phyloP scores from a whole-genome alignment of 768 basidiomycete genomes.

The Exsudoporus frostii region DNA sequence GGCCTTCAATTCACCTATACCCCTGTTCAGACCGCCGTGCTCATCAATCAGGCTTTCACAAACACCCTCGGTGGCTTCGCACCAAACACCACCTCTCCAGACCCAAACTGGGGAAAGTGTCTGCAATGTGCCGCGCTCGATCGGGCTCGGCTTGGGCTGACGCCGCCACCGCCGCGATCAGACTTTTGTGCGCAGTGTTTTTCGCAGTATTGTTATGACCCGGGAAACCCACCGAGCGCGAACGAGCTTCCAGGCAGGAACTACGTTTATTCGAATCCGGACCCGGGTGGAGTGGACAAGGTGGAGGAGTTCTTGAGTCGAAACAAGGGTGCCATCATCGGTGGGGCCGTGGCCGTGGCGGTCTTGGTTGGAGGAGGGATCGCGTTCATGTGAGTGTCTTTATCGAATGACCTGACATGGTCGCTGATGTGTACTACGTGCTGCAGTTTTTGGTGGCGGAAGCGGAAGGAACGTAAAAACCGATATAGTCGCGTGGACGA shows the following conservation, averaged over 20 bases:
- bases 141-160: constrained; percentile 43
- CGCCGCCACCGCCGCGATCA: constrained; percentile 38
- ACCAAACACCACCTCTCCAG: constrained; percentile 55
- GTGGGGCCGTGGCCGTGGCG: constrained; percentile 43
- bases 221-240: constrained; percentile 58
- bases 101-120: constrained; percentile 52
- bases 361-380: constrained; percentile 38
- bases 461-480: constrained; percentile 14
- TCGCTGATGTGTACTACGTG: neutral
- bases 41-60: constrained; percentile 58
- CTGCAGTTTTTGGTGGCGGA: constrained; percentile 32
- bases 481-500: constrained; percentile 25
- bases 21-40: constrained; percentile 47
- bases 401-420: neutral
- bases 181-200: constrained; percentile 58
- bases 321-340: constrained; percentile 48
- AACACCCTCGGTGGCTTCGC: constrained; percentile 59
- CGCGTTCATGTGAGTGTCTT: constrained; percentile 33
- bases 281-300: constrained; percentile 46
- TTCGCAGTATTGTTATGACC: constrained; percentile 53
- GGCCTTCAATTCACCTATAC: constrained; percentile 65
- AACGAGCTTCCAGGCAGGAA: constrained; percentile 38
- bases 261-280: constrained; percentile 50
- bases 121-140: constrained; percentile 64
- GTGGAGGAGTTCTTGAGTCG: constrained; percentile 41